Conservation (phyloP, 2,329 filamentous ascomycete species). For the Calcarisporium arbuscula region DNA sequence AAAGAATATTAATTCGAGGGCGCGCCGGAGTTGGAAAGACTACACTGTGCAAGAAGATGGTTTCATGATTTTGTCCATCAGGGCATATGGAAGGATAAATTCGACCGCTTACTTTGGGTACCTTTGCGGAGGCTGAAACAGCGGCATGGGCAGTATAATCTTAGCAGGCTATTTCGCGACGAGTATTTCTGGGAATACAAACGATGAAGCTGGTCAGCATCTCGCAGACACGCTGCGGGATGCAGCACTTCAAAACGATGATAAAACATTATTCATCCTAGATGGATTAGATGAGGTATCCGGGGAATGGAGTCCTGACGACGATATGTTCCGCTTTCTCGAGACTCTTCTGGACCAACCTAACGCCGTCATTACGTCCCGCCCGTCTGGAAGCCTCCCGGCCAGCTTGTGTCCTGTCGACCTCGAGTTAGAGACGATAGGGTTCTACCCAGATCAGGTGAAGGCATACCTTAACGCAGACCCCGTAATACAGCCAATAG, state of each 20-base stretch:
- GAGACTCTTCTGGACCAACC: slow-evolving; percentile 21
- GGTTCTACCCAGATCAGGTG: slow-evolving; percentile 29
- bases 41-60: slow-evolving; percentile 4
- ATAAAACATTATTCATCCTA: slow-evolving; percentile 31
- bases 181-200: slow-evolving; percentile 24
- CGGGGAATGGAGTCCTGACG: slow-evolving; percentile 8
- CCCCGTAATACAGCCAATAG: slow-evolving; percentile 1
- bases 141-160: slow-evolving; percentile 11
- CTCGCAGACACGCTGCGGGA: slow-evolving; percentile 13
- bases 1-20: slow-evolving; percentile 1
- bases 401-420: too few relatives aligned
- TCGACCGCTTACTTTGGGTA: slow-evolving; percentile 33
- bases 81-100: slow-evolving; percentile 11
- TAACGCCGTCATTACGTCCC: slow-evolving; percentile 33
- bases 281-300: slow-evolving; percentile 37
- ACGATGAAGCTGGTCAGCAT: slow-evolving; percentile 5
- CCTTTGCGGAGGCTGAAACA: slow-evolving; percentile 28
- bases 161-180: slow-evolving; percentile 17
- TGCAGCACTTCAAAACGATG: too few relatives aligned
- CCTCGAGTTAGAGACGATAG: slow-evolving; percentile 33
- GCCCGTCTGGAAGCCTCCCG: slow-evolving; percentile 20
- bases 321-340: slow-evolving; percentile 17
- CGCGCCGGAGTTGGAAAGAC: slow-evolving; percentile 3
- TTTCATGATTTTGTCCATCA: not conserved
- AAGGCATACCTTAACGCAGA: slow-evolving; percentile 19